phyloP scores from a whole-genome alignment of 192 early-diverging fungal genomes.

The Backusella australiensis region DNA sequence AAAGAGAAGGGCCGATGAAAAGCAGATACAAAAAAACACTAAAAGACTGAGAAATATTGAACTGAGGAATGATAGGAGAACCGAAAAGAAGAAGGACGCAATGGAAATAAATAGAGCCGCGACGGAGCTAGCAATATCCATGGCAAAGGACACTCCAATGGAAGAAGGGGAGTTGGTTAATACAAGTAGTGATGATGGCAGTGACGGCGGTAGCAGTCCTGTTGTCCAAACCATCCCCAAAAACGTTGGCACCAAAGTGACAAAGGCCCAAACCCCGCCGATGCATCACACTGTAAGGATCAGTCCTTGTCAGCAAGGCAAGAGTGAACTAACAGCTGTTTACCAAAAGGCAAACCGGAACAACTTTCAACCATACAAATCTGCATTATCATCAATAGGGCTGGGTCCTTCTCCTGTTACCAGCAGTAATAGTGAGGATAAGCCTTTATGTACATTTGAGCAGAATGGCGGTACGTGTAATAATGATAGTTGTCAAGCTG shows the following conservation, averaged over 20 bases:
- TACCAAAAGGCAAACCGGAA: not conserved
- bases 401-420: not conserved
- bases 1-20: not conserved
- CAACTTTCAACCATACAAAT: not conserved
- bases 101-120: not conserved
- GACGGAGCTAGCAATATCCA: not conserved
- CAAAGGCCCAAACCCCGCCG: not conserved
- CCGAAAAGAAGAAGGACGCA: not conserved
- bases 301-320: not conserved
- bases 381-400: not conserved
- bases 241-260: not conserved
- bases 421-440: not conserved
- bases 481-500: constrained; percentile 5
- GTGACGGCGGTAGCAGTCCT: not conserved
- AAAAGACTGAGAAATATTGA: not conserved
- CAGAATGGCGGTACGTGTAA: constrained; percentile 7
- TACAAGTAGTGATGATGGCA: not conserved
- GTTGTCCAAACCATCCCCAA: not conserved
- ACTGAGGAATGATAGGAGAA: not conserved
- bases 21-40: not conserved
- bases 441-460: not conserved
- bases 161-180: not conserved
- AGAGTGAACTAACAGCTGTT: not conserved
- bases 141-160: not conserved
- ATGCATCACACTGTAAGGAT: not conserved